phyloP scores from a whole-genome alignment of 31 red algal genomes.

The Odonthalia washingtoniensis region DNA sequence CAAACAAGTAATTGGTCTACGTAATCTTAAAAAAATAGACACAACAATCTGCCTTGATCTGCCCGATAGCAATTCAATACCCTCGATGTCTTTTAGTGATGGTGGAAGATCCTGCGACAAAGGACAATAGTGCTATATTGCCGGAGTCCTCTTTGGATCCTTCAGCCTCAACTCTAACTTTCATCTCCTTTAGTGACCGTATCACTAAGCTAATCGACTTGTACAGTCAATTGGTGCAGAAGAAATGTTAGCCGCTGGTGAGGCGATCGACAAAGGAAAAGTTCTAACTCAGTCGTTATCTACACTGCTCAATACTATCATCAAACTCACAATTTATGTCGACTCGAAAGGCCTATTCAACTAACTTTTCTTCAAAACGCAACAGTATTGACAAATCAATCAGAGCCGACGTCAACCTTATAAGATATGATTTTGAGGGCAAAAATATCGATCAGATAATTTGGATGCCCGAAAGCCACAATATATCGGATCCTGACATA shows the following conservation, averaged over 20 bases:
- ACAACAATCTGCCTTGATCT: too few species aligned
- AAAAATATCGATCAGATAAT: slow-evolving; percentile 11
- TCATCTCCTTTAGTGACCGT: neutral
- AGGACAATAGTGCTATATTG: slow-evolving; percentile 11
- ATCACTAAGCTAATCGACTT: neutral
- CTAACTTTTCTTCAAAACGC: neutral
- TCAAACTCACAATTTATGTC: neutral
- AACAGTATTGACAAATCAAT: neutral
- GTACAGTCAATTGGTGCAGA: neutral
- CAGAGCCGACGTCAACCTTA: neutral
- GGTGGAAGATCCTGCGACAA: neutral
- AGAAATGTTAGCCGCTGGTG: slow-evolving; percentile 1
- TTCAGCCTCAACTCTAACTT: neutral
- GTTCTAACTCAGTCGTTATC: neutral
- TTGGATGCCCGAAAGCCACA: neutral
- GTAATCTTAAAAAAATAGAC: too few species aligned
- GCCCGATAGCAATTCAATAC: too few species aligned
- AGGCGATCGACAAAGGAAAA: slow-evolving; percentile 18
- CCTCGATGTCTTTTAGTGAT: too few species aligned
- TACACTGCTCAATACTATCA: neutral
- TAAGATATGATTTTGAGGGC: slow-evolving; percentile 17
- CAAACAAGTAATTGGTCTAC: too few species aligned
- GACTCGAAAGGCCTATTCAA: neutral
- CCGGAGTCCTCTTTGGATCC: neutral
- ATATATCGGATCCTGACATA: too few species aligned